Conservation (phyloP, 371 early-diverging fungal genomes). For the Rhizopus arrhizus region DNA sequence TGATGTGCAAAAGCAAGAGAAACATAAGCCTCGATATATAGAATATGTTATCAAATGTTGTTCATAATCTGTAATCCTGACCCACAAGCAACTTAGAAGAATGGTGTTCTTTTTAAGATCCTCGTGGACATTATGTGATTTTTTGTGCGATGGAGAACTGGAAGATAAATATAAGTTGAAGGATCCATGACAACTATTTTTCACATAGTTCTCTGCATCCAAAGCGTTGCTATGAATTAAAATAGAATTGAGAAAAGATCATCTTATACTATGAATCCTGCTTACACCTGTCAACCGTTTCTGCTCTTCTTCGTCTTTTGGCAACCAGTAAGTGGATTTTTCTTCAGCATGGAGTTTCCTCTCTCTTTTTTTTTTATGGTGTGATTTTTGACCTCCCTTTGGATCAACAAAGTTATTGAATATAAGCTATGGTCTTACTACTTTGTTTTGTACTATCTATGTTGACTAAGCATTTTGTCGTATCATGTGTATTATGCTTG, state of each 20-base stretch:
- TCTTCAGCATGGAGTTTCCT: constrained; percentile 14
- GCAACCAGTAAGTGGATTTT: constrained; percentile 15
- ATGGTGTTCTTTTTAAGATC: constrained; percentile 14
- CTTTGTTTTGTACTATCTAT: too few species aligned
- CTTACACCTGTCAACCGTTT: constrained; percentile 20
- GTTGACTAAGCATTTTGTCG: too few species aligned
- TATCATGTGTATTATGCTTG: too few species aligned
- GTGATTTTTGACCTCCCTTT: too few species aligned
- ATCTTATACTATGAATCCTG: too few species aligned
- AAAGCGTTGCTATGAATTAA: constrained; percentile 27
- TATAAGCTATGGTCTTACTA: too few species aligned
- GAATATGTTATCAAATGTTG: background rate
- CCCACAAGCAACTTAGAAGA: constrained; percentile 44
- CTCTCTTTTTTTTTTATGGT: too few species aligned
- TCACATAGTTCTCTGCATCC: constrained; percentile 30
- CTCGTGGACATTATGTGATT: constrained; percentile 21
- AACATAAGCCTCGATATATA: background rate
- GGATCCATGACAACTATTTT: constrained; percentile 10
- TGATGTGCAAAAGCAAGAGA: constrained; percentile 9
- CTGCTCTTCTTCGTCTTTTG: constrained; percentile 23
- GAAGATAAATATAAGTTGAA: background rate
- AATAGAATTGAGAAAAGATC: background rate
- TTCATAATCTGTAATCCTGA: constrained; percentile 37
- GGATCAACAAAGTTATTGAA: too few species aligned
- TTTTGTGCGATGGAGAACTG: constrained; percentile 20